Evolutionary conservation across 73 alveolate genomes (phyloP).

Genomic region (Paraurostyla sp.): DNA sequence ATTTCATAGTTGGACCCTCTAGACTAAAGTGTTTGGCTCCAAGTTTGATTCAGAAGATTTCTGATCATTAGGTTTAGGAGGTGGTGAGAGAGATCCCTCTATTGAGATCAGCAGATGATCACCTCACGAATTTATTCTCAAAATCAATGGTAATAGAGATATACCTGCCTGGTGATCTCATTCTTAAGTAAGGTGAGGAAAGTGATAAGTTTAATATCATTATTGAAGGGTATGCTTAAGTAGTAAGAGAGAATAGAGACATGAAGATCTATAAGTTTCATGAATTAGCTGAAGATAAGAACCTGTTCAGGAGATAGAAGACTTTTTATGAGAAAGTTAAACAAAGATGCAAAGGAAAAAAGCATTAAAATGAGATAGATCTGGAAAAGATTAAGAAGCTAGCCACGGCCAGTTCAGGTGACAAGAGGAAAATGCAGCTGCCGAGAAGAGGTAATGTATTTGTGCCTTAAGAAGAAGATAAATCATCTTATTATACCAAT

Average conservation of each 20-base stretch:
- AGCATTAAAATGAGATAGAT: background rate
- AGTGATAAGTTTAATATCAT: background rate
- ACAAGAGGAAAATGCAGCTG: background rate
- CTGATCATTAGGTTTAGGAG: conserved; percentile 3
- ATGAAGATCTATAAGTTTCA: background rate
- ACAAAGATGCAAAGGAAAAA: background rate
- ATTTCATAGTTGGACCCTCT: background rate
- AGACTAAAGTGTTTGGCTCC: conserved; percentile 30
- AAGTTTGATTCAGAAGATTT: conserved; percentile 40
- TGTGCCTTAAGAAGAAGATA: conserved; percentile 23
- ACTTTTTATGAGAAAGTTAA: background rate
- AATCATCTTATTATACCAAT: background rate
- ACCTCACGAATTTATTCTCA: background rate
- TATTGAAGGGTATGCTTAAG: conserved; percentile 23
- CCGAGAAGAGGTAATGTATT: conserved; percentile 43
- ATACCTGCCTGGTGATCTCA: conserved; percentile 31
- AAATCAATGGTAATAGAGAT: conserved; percentile 5
- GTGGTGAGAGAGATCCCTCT: background rate
- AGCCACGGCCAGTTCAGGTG: background rate
- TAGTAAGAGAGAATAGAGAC: conserved; percentile 14
- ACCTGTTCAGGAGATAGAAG: background rate
- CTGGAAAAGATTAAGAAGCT: background rate
- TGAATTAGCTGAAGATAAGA: background rate
- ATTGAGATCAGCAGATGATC: background rate
- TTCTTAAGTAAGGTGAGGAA: conserved; percentile 32